A percentile compares a stretch with the other conserved stretches of the same genome.
These are phyloP conservation scores for Pseudogymnoascus sp. DNA, from an alignment of 2,329 filamentous ascomycete genomes.

Conservation along the genomic window DNA sequence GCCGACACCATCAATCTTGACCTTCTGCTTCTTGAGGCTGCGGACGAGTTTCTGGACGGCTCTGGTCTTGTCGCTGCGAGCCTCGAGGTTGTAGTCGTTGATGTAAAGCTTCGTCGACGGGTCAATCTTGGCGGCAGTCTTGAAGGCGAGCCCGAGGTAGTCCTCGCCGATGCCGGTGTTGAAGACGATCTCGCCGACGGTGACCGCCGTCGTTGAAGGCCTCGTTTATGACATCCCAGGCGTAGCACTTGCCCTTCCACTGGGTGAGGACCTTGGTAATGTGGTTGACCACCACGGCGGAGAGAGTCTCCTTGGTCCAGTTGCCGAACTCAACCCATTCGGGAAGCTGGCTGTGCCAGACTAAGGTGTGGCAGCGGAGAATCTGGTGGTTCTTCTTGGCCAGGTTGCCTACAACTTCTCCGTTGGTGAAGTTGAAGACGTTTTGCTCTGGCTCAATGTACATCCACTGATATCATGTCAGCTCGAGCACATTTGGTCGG, in stretches of 20 bases:
- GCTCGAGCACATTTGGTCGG: background rate
- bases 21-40: conserved; percentile 40
- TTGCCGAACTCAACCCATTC: conserved; percentile 43
- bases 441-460: conserved; percentile 51
- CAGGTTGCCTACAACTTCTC: conserved; percentile 46
- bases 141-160: conserved; percentile 44
- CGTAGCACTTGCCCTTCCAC: conserved; percentile 54
- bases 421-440: conserved; percentile 51
- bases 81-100: conserved; percentile 60
- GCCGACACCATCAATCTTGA: conserved; percentile 57
- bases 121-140: conserved; percentile 47
- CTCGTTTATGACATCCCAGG: conserved; percentile 64
- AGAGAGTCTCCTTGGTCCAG: conserved; percentile 55
- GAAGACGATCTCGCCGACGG: conserved; percentile 47
- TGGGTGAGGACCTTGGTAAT: conserved; percentile 52
- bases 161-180: conserved; percentile 38
- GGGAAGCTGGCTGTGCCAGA: conserved; percentile 48
- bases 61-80: conserved; percentile 39
- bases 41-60: conserved; percentile 39
- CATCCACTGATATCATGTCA: conserved; percentile 41
- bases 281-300: conserved; percentile 51
- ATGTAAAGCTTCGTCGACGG: conserved; percentile 54
- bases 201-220: conserved; percentile 52
- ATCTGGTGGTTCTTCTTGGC: conserved; percentile 44
- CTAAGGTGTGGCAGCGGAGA: conserved; percentile 57